A percentile compares a stretch with the other conserved stretches of the same genome.
These are phyloP conservation scores for Diphasiastrum complanatum DNA, from an alignment of 83 land plant genomes.

Conservation along the genomic window DNA sequence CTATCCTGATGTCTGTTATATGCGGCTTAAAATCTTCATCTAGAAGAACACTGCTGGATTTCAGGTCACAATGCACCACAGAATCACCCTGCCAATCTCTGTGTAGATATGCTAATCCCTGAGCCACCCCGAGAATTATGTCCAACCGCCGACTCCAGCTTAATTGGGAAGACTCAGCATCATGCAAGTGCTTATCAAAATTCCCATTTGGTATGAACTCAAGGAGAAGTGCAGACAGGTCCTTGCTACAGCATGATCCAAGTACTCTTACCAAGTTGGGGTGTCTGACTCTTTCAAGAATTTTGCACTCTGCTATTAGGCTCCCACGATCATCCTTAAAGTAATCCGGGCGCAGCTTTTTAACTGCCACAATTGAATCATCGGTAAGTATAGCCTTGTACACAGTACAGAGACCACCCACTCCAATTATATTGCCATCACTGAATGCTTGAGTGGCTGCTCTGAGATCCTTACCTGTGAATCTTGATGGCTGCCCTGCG, in stretches of 20 bases:
- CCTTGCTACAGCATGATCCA: slow-evolving; percentile 25
- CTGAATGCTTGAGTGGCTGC: slow-evolving; percentile 32
- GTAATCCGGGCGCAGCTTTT: slow-evolving; percentile 17
- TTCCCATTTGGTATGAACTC: slow-evolving; percentile 40
- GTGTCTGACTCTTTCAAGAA: slow-evolving; percentile 34
- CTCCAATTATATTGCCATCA: slow-evolving; percentile 21
- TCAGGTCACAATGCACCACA: slow-evolving; percentile 34
- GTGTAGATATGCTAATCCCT: slow-evolving; percentile 31
- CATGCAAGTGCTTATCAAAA: slow-evolving; percentile 22
- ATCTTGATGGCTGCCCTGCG: too few relatives aligned
- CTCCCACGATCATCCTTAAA: slow-evolving; percentile 14
- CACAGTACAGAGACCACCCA: slow-evolving; percentile 40
- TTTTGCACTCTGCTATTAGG: slow-evolving; percentile 25
- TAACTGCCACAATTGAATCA: slow-evolving; percentile 29
- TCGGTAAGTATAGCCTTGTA: slow-evolving; percentile 30
- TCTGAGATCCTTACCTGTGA: slow-evolving; percentile 37
- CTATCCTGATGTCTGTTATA: slow-evolving; percentile 30
- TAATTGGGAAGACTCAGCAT: background rate
- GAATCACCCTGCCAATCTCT: slow-evolving; percentile 14
- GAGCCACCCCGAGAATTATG: slow-evolving; percentile 24
- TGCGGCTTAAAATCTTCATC: slow-evolving; percentile 20
- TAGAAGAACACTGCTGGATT: slow-evolving; percentile 28
- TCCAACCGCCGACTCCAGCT: slow-evolving; percentile 21
- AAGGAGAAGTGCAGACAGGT: slow-evolving; percentile 25
- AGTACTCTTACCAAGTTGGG: slow-evolving; percentile 31